Percentiles rank a stretch among this genome's conserved stretches.
phyloP scores from a whole-genome alignment of 2,329 filamentous ascomycete species.

The Penicillium sp. region DNA sequence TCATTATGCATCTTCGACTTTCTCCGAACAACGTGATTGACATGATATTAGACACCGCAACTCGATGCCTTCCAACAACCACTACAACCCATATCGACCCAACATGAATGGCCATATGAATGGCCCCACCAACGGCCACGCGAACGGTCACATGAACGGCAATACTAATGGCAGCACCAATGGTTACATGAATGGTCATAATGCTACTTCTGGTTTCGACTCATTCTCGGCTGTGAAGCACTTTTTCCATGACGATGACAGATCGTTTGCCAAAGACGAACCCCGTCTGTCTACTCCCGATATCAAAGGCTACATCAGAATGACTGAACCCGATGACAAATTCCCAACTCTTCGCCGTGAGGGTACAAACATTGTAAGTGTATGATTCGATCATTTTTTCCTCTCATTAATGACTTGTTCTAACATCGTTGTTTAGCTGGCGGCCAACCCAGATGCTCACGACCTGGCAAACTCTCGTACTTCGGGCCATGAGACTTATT shows the following conservation, averaged over 20 bases:
- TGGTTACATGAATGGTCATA: conserved; percentile 17
- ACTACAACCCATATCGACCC: conserved; percentile 33
- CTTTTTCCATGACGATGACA: conserved; percentile 80
- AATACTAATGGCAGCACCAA: neutral
- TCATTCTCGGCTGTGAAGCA: conserved; percentile 84
- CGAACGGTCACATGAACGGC: conserved; percentile 24
- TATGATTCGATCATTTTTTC: neutral
- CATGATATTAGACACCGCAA: conserved; percentile 70
- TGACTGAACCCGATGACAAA: conserved; percentile 74
- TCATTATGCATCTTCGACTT: neutral
- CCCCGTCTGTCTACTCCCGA: conserved; percentile 61
- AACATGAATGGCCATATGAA: conserved; percentile 22
- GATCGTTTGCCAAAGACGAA: conserved; percentile 43
- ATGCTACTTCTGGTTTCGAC: conserved; percentile 59
- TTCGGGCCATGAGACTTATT: conserved; percentile 66
- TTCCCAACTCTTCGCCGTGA: conserved; percentile 69
- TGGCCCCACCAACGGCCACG: neutral
- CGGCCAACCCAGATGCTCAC: conserved; percentile 75
- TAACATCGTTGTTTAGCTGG: conserved; percentile 60
- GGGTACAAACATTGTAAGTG: conserved; percentile 57
- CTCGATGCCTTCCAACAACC: conserved; percentile 77
- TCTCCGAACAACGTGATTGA: conserved; percentile 1
- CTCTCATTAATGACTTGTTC: conserved; percentile 29
- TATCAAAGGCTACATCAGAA: conserved; percentile 67
- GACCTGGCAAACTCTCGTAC: conserved; percentile 74